Evolutionary conservation across 2,329 filamentous ascomycete species (phyloP), one percentile per base, ranked within the genome.

Genomic region (Paraphaeosphaeria sporulosa): DNA sequence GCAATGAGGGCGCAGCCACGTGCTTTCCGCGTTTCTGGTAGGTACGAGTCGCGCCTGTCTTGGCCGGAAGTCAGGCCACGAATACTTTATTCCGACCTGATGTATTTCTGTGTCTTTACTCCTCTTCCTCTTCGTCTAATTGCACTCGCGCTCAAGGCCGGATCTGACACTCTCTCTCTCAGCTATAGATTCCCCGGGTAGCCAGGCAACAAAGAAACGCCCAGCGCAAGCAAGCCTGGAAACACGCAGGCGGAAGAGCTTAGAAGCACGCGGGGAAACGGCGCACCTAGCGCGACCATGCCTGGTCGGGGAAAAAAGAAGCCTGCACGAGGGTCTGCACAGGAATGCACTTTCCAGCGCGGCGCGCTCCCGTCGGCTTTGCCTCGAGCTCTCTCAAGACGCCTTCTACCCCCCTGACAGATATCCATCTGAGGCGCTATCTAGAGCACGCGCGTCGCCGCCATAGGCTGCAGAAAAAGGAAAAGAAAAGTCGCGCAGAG

Each of bases 391-490:
- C 3, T 30, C 13, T 4, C 10, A 27, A 15, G 23, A 27, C 4
- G 9, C 23, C 2, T 48, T 27, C 13, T 10, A 9, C 13, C 44
- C 23, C 4, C 27, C 1, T n/a, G 38, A n/a, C 17, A 40, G 17
- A 40, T 17, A 3, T n/a, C 17, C 2, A 19, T n/a, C 38, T n/a
- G 38, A 50, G 23, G 5, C 30, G 47, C 30, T 30, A 50, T 5
- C 1, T 1, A 30, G 19, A 17, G 17, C 5, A 36, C 4, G 9
- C 47, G 30, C 7, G 1, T 4, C 2, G 17, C 36, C 50, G 50
- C 50, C 17, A 53, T 30, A 12, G 38, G 23, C 34, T 43, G 34
- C 50, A 42, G 50, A 53, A 53, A 53, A 42, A 17, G 50, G 34
- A 53, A 30, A 42, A 43, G 6, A 6, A 32, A 38, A 38, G 49